These are phyloP conservation scores for Ensete ventricosum DNA, from an alignment of 176 grass and related monocot genomes.

Conservation along the genomic window DNA sequence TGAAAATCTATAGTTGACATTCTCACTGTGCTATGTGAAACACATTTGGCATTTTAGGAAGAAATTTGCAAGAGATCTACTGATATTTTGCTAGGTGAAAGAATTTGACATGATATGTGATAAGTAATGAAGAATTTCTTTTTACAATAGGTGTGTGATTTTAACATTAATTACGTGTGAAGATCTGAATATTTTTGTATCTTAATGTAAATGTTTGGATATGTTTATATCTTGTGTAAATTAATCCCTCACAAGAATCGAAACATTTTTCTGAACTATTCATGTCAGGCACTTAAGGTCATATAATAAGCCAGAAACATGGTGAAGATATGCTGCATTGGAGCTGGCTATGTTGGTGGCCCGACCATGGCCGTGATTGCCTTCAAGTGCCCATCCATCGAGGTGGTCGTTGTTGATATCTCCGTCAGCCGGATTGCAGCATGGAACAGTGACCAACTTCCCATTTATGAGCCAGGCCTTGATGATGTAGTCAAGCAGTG, in stretches of 20 bases:
- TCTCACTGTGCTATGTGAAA: not conserved
- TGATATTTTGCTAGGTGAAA: too few species aligned
- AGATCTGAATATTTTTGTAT: too few species aligned
- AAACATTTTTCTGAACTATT: not conserved
- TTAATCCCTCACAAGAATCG: not conserved
- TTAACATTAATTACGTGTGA: too few species aligned
- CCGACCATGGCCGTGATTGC: constrained; percentile 2
- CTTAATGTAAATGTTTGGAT: not conserved
- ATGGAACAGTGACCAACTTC: not conserved
- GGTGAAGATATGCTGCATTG: constrained; percentile 4
- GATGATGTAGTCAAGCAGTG: constrained; percentile 1
- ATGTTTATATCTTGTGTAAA: not conserved
- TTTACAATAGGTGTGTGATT: too few species aligned
- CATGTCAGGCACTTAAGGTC: not conserved
- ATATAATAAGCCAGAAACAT: not conserved
- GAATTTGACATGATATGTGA: too few species aligned
- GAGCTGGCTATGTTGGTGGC: constrained; percentile 1
- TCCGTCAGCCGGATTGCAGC: not conserved
- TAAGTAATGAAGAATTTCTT: too few species aligned
- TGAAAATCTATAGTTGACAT: not conserved
- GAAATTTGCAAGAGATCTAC: too few species aligned
- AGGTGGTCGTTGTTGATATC: not conserved
- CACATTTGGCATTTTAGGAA: not conserved
- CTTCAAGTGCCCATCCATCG: not conserved
- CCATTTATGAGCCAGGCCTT: not conserved